Evolutionary conservation across 495 filamentous ascomycete species (phyloP), one percentile per base, ranked within the genome.

Genomic region (Clavariopsis aquatica): DNA sequence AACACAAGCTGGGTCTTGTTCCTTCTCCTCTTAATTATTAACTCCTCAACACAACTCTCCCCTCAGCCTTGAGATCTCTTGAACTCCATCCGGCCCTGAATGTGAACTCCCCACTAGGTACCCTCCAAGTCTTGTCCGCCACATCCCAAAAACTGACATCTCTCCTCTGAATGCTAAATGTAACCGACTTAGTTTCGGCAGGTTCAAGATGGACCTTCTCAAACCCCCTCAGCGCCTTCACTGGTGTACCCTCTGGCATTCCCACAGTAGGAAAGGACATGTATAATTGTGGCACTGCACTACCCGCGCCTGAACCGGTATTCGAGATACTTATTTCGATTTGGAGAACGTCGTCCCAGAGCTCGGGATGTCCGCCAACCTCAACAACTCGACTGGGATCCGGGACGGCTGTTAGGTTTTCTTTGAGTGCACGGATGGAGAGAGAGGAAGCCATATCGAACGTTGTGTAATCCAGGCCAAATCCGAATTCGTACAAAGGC

Each of bases 401-500:
- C 5, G 47, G 47, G 6, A 51, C 52, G 6, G 22, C n/a, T 6
- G 26, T 27, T 2, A n/a, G 38, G 38, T 17, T 17, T 15, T 43
- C 38, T 17, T 43, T 43, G 2, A 54, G 24, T 34, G 24, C 9
- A 4, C 52, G 4, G 24, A 54, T 34, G 10, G 7, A 19, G 9
- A 54, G 28, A 2, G 28, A 28, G 5, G 24, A 54, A 4, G 24
- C 2, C 22, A 54, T 34, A 6, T 24, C 55, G 71, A 88, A 89
- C 54, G 65, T 80, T n/a, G 86, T 87, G 74, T 89, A 89, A 66
- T 77, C 82, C 27, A 85, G 75, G 22, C 83, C 86, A 72, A 83
- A 82, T 69, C 81, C 87, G 64, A 90, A 90, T 60, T 85, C 83
- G 66, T 81, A 90, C 60, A 85, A 84, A 17, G 87, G 87, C 23